A percentile compares a stretch with the other conserved stretches of the same genome.
phyloP scores from a whole-genome alignment of 2,329 filamentous ascomycete genomes.

The Talaromyces albobiverticillius region DNA sequence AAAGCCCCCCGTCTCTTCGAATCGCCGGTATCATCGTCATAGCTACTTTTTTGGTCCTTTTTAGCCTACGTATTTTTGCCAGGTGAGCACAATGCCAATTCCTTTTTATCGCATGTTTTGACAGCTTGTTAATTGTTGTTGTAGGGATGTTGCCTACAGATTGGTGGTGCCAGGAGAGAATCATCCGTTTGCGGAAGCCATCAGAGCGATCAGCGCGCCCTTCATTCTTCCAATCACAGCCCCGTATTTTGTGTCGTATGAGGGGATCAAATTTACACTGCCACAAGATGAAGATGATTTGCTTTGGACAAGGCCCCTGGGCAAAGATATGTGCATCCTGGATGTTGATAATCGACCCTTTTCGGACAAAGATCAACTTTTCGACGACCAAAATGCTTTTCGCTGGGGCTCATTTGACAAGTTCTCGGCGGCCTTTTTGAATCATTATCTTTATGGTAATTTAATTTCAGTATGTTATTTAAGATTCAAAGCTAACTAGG shows the following conservation, averaged over 20 bases:
- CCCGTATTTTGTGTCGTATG: conserved; percentile 8
- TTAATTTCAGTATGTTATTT: neutral
- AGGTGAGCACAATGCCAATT: no score
- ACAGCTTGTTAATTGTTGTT: no score
- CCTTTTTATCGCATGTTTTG: no score
- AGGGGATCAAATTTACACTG: conserved; percentile 7
- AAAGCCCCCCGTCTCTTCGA: no score
- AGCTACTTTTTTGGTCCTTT: no score
- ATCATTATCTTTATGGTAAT: conserved; percentile 9
- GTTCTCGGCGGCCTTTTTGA: conserved; percentile 2
- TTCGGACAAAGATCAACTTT: conserved; percentile 5
- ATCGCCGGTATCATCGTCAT: no score
- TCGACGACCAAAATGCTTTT: neutral
- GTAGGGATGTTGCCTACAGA: no score
- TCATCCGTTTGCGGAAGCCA: conserved; percentile 6
- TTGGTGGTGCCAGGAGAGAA: neutral
- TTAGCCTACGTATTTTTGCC: no score
- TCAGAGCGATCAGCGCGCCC: neutral
- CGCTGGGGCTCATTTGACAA: conserved; percentile 7
- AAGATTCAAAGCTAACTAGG: neutral
- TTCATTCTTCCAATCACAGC: conserved; percentile 7
- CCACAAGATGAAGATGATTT: neutral
- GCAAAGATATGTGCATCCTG: conserved; percentile 6
- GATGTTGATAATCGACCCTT: conserved; percentile 7
- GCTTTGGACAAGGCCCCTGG: conserved; percentile 7